Evolutionary conservation across 495 filamentous ascomycete species (phyloP).

Genomic region (Schizothecium vesticola): DNA sequence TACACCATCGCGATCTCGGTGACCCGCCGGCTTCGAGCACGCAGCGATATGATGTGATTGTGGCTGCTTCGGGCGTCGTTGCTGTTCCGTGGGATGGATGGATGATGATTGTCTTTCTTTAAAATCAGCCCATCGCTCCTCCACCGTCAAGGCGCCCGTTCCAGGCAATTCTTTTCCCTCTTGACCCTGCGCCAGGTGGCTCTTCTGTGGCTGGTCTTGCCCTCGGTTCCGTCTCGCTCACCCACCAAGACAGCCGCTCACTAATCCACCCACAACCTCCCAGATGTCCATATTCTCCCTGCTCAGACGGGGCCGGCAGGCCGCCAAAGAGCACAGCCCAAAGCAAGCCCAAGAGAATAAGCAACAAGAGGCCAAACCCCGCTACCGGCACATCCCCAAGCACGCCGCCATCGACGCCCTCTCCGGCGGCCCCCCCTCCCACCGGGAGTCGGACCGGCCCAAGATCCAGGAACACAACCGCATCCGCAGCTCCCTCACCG

Average conservation of each 20-base stretch:
- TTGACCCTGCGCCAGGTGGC: not conserved
- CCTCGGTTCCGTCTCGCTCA: not conserved
- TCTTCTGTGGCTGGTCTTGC: not conserved
- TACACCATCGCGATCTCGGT: not conserved
- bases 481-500: conserved; percentile 37
- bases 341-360: conserved; percentile 41
- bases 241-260: not conserved
- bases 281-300: conserved; percentile 51
- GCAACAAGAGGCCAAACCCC: conserved; percentile 33
- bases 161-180: not conserved
- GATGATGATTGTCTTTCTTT: not conserved
- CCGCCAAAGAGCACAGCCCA: conserved; percentile 45
- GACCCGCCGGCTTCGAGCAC: not conserved
- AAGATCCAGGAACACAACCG: conserved; percentile 41
- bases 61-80: not conserved
- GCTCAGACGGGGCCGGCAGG: conserved; percentile 41
- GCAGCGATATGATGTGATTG: not conserved
- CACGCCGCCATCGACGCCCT: conserved; percentile 55
- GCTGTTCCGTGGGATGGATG: not conserved
- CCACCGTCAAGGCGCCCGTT: not conserved
- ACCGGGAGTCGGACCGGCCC: conserved; percentile 37
- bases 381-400: conserved; percentile 52
- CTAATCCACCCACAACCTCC: not conserved
- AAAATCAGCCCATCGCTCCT: not conserved
- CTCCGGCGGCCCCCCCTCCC: conserved; percentile 46